Conservation (phyloP, 2,329 filamentous ascomycete species). For the Penicillium polonicum region DNA sequence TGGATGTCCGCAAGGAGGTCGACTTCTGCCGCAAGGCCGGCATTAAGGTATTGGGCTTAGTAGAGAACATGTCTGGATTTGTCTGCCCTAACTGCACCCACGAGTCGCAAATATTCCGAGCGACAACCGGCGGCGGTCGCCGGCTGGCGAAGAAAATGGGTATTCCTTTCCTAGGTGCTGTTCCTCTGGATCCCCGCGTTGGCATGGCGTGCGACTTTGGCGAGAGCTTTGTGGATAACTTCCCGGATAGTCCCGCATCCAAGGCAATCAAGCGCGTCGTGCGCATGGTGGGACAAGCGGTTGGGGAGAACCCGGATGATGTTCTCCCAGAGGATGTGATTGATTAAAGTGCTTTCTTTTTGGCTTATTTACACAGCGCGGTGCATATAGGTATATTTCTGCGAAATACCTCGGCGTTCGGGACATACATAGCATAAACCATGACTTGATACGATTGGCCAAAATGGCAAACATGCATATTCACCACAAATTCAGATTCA, state of each 20-base stretch:
- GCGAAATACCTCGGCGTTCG: conserved; percentile 21
- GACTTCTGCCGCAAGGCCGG: conserved; percentile 96
- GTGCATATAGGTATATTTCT: conserved; percentile 18
- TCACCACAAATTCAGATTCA: background rate
- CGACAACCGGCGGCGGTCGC: conserved; percentile 83
- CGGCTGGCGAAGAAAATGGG: conserved; percentile 80
- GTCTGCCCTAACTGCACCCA: conserved; percentile 91
- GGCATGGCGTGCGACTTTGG: conserved; percentile 97
- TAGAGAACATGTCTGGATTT: conserved; percentile 98
- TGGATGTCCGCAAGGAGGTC: conserved; percentile 95
- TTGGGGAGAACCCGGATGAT: conserved; percentile 61
- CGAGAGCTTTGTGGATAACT: conserved; percentile 94
- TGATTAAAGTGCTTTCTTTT: conserved; percentile 21
- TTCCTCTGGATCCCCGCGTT: conserved; percentile 89
- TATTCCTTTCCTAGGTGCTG: conserved; percentile 83
- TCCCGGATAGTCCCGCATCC: conserved; percentile 89
- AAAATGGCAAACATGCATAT: conserved; percentile 4
- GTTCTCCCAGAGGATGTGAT: conserved; percentile 40
- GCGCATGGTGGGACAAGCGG: conserved; percentile 63
- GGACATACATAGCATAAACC: conserved; percentile 13
- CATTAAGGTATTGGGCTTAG: conserved; percentile 81
- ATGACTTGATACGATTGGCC: conserved; percentile 19
- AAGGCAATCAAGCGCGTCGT: conserved; percentile 79
- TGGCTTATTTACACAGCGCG: conserved; percentile 21
- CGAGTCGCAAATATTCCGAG: conserved; percentile 77